Conservation (phyloP, 257 asterid genomes). For the Solanum clarkiae region DNA sequence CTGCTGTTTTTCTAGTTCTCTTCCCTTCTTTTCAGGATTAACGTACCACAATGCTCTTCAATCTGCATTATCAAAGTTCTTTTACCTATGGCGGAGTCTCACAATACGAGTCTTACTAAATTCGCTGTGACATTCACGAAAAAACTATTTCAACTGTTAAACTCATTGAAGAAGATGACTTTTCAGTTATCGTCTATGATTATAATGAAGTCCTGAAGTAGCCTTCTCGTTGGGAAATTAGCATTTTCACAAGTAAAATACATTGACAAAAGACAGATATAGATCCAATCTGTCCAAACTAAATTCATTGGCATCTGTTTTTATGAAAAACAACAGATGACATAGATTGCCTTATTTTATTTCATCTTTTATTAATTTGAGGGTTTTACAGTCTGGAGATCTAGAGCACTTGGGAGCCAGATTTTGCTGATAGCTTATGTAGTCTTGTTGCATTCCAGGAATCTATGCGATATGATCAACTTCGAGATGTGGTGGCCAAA, state of each 20-base stretch:
- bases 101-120: neutral
- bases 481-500: slow-evolving; percentile 77
- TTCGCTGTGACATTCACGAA: neutral
- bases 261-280: neutral
- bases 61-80: neutral
- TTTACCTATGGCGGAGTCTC: neutral
- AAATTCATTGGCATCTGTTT: neutral
- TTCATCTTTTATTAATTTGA: neutral
- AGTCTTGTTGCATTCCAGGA: slow-evolving; percentile 37
- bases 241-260: neutral
- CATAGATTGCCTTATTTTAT: neutral
- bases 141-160: neutral
- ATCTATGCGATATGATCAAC: slow-evolving; percentile 78
- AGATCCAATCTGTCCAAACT: neutral
- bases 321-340: neutral
- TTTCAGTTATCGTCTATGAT: neutral
- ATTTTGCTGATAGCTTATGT: neutral
- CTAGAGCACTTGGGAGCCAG: neutral
- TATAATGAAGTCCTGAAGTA: neutral
- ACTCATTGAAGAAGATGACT: neutral
- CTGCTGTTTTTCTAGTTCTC: neutral
- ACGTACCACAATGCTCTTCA: neutral
- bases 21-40: neutral
- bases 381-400: neutral
- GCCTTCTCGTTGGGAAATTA: neutral